Conservation (phyloP, 148 eudicot species). For the Camellia lanceoleosa region DNA sequence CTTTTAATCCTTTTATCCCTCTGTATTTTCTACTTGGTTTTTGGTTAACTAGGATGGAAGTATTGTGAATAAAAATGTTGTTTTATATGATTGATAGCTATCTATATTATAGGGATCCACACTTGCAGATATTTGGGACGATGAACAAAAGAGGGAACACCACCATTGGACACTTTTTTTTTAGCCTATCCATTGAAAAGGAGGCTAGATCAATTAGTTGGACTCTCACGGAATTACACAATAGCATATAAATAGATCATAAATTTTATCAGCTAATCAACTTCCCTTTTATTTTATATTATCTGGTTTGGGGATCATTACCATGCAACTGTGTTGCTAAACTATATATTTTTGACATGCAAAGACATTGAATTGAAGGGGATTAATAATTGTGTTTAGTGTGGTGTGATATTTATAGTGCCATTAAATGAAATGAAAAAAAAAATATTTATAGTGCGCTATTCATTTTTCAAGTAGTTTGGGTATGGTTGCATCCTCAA, state of each 20-base stretch:
- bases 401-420: too few species aligned
- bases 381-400: too few species aligned
- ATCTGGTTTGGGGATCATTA: background rate
- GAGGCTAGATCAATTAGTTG: background rate
- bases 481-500: too few species aligned
- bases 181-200: background rate
- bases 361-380: too few species aligned
- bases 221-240: background rate
- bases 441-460: too few species aligned
- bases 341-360: too few species aligned
- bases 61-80: background rate
- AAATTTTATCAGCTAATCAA: background rate
- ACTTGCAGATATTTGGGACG: conserved; percentile 60
- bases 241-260: background rate
- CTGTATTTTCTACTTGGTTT: background rate
- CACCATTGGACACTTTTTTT: conserved; percentile 67
- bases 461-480: too few species aligned
- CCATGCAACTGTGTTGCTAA: too few species aligned
- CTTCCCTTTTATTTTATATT: background rate
- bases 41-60: background rate
- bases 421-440: too few species aligned
- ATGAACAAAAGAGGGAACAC: conserved; percentile 58
- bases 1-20: background rate
- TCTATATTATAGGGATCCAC: conserved; percentile 38
- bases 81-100: conserved; percentile 17